Conservation (phyloP, 116 monocot genomes). For the Posidonia oceanica region DNA sequence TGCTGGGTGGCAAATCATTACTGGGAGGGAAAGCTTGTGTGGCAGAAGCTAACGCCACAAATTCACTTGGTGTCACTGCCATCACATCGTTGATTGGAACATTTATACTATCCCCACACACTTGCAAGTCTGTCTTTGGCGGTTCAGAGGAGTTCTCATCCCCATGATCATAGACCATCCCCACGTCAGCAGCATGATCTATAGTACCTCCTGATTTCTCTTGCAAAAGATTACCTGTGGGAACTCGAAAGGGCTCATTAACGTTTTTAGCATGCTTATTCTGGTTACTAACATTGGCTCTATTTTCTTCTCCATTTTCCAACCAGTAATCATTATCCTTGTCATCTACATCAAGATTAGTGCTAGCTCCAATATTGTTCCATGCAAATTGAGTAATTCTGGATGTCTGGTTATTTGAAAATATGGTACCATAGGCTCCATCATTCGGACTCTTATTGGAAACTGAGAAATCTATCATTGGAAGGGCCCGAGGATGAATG, state of each 20-base stretch:
- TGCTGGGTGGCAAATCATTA: too few relatives aligned
- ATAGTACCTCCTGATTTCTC: neutral
- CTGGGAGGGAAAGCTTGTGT: too few relatives aligned
- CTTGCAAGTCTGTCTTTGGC: neutral
- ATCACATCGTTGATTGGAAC: neutral
- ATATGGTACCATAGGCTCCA: neutral
- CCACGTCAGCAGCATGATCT: conserved; percentile 10
- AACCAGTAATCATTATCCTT: conserved; percentile 20
- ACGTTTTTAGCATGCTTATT: neutral
- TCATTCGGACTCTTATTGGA: conserved; percentile 4
- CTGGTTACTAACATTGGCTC: neutral
- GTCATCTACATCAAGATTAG: conserved; percentile 16
- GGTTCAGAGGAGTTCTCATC: neutral
- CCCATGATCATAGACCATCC: conserved; percentile 6
- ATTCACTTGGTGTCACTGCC: too few relatives aligned
- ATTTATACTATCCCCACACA: neutral
- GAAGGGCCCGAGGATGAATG: conserved; percentile 69
- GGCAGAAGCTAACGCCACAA: too few relatives aligned
- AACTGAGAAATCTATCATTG: conserved; percentile 22
- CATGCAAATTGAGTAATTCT: conserved; percentile 1
- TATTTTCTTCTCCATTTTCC: conserved; percentile 14
- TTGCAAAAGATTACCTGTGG: neutral
- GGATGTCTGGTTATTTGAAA: conserved; percentile 7
- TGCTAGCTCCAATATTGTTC: neutral
- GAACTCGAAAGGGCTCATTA: conserved; percentile 1